These are phyloP conservation scores for Saturnispora gosingensis DNA, from an alignment of 805 yeast species.

Conservation along the genomic window DNA sequence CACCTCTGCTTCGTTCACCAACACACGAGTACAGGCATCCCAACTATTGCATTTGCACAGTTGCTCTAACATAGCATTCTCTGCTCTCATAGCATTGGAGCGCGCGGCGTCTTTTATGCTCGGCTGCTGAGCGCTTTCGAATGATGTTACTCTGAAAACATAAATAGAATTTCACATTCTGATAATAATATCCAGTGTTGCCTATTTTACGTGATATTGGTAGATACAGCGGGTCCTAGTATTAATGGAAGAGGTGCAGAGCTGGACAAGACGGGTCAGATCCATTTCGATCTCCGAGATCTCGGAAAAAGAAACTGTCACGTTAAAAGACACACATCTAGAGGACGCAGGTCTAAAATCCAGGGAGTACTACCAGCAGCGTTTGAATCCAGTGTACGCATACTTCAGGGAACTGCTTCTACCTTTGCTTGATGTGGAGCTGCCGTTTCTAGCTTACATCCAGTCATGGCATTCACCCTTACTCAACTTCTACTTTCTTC, in stretches of 20 bases:
- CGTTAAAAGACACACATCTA: constrained; percentile 18
- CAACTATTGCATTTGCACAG: no score
- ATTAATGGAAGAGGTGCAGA: not conserved
- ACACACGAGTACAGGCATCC: no score
- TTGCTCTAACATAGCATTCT: no score
- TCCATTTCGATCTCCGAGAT: constrained; percentile 3
- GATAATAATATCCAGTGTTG: not conserved
- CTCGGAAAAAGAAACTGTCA: constrained; percentile 1
- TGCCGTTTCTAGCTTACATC: constrained; percentile 43
- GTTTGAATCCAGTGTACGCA: constrained; percentile 49
- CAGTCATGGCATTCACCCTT: constrained; percentile 45
- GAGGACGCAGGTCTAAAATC: constrained; percentile 71
- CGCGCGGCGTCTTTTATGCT: not conserved
- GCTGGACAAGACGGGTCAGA: constrained; percentile 1
- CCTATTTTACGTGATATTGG: no score
- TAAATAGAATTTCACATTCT: not conserved
- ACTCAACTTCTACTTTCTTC: constrained; percentile 70
- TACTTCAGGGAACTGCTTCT: constrained; percentile 42
- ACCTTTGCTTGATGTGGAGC: constrained; percentile 56
- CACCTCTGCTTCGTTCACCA: no score
- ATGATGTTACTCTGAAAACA: not conserved
- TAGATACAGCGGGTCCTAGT: not conserved
- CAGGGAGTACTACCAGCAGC: constrained; percentile 51
- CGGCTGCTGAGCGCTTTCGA: not conserved
- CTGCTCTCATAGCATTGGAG: no score